Evolutionary conservation across 441 rosid genomes (phyloP).

Genomic region (Populus hybrid): DNA sequence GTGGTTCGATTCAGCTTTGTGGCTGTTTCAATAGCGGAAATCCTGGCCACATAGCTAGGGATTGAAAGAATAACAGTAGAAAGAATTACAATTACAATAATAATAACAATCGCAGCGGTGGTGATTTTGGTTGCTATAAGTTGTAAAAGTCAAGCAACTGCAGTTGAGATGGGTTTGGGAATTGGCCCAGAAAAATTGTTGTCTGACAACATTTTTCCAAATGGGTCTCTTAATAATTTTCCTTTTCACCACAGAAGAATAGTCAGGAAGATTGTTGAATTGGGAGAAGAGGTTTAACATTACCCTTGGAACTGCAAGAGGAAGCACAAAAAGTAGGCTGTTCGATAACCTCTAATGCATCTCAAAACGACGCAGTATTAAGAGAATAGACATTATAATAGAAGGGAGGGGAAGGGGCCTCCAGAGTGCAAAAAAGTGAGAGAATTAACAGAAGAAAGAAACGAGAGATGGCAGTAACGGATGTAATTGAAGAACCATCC

Average conservation of each 20-base stretch:
- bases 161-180: too few species aligned
- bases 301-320: conserved; percentile 62
- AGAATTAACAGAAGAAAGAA: too few species aligned
- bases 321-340: conserved; percentile 23
- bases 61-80: conserved; percentile 29
- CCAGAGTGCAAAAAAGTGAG: too few species aligned
- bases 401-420: too few species aligned
- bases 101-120: conserved; percentile 1
- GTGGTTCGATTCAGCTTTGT: background rate
- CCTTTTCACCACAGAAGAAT: conserved; percentile 42
- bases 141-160: background rate
- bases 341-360: too few species aligned
- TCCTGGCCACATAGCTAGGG: conserved; percentile 63
- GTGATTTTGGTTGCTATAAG: conserved; percentile 26
- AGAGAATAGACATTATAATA: too few species aligned
- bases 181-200: too few species aligned
- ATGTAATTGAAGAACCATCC: background rate
- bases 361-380: too few species aligned
- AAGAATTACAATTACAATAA: conserved; percentile 7
- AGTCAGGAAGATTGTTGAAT: conserved; percentile 36
- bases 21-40: conserved; percentile 61
- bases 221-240: conserved; percentile 62
- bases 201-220: background rate
- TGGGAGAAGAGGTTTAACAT: conserved; percentile 47
- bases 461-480: background rate